Evolutionary conservation across 2,329 filamentous ascomycete genomes (phyloP).

Genomic region (Alternaria burnsii): DNA sequence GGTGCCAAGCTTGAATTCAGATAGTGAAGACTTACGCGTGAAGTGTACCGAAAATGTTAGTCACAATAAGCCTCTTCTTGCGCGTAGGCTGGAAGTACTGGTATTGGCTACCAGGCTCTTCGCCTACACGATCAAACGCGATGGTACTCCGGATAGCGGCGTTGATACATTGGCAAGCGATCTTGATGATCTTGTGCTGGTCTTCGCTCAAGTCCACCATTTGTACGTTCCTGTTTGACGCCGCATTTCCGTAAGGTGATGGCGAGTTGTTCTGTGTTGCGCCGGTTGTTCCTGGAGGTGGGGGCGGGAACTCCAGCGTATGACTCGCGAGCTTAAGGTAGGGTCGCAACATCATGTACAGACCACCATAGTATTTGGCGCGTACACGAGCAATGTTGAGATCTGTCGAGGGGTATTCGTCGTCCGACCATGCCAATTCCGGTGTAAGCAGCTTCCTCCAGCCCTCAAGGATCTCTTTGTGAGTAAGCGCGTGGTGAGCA

Average conservation of each 20-base stretch:
- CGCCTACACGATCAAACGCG: conserved; percentile 74
- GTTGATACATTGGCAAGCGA: too few species aligned
- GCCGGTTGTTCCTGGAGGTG: too few species aligned
- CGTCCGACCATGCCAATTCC: conserved; percentile 69
- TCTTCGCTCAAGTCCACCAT: too few species aligned
- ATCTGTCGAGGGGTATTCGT: conserved; percentile 74
- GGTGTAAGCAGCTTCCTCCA: conserved; percentile 62
- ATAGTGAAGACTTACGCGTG: conserved; percentile 60
- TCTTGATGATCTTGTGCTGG: too few species aligned
- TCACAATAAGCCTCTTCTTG: conserved; percentile 76
- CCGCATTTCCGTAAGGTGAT: too few species aligned
- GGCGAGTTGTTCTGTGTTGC: too few species aligned
- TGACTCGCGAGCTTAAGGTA: too few species aligned
- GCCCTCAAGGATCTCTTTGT: conserved; percentile 57
- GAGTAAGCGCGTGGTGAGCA: conserved; percentile 35
- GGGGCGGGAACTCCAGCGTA: too few species aligned
- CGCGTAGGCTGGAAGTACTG: conserved; percentile 64
- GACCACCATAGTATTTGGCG: conserved; percentile 93
- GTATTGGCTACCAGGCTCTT: conserved; percentile 33
- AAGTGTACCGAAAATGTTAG: conserved; percentile 92
- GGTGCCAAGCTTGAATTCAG: neutral
- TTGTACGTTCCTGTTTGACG: too few species aligned
- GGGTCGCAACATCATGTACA: conserved; percentile 87
- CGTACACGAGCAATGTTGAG: conserved; percentile 85
- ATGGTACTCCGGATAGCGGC: conserved; percentile 84